phyloP scores from a whole-genome alignment of 1,284 basidiomycete species.

The Pseudozyma flocculosa region DNA sequence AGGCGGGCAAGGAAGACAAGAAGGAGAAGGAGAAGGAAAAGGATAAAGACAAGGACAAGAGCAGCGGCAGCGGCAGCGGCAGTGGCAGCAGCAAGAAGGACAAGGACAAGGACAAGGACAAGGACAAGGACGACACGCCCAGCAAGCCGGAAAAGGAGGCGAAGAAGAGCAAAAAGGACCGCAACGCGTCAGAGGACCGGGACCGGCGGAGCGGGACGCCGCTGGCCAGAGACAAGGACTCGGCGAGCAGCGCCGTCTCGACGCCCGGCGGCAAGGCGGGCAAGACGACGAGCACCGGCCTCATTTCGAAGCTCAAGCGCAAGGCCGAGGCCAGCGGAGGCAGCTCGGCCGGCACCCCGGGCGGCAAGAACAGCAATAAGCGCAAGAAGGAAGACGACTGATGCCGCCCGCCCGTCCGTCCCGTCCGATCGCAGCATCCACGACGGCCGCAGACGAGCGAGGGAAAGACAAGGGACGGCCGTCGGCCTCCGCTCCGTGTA shows the following conservation, averaged over 20 bases:
- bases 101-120: constrained; percentile 3
- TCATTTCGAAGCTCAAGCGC: constrained; percentile 23
- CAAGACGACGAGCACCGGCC: constrained; percentile 5
- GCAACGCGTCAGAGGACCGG: not conserved
- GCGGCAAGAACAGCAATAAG: constrained; percentile 17
- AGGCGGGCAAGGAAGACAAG: constrained; percentile 8
- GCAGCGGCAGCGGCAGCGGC: constrained; percentile 1
- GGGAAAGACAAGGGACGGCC: too few relatives aligned
- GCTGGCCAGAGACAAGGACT: not conserved
- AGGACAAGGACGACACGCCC: too few relatives aligned
- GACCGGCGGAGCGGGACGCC: constrained; percentile 1
- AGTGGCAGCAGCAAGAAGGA: constrained; percentile 17
- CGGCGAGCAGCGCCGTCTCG: constrained; percentile 1
- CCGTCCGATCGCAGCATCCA: too few relatives aligned
- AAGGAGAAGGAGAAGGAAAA: constrained; percentile 5
- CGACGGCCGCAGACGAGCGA: too few relatives aligned
- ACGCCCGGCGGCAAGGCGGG: constrained; percentile 5
- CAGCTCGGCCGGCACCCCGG: constrained; percentile 4
- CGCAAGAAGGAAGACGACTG: constrained; percentile 38
- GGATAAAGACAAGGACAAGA: constrained; percentile 16
- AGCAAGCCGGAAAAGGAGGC: not conserved
- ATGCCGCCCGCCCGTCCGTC: too few relatives aligned
- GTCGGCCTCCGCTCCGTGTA: too few relatives aligned
- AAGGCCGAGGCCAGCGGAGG: constrained; percentile 7
- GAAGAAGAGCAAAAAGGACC: constrained; percentile 1